Percentiles rank a stretch among this genome's conserved stretches.
These are phyloP conservation scores for Lotmaria passim DNA, from an alignment of 208 protist genomes.

Conservation along the genomic window DNA sequence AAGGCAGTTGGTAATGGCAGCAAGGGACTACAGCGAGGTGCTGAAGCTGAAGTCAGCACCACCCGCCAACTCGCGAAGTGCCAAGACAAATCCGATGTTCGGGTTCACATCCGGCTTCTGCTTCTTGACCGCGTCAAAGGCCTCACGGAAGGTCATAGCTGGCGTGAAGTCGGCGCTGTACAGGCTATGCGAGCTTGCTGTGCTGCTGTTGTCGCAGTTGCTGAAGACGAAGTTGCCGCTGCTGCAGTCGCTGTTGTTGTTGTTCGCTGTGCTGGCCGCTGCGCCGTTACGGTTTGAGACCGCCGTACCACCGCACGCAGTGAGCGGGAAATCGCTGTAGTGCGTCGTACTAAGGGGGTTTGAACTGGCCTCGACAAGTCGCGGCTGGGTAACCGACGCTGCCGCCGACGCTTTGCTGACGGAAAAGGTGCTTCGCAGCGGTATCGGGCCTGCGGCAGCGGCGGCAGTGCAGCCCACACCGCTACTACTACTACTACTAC, in stretches of 20 bases:
- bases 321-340: background rate
- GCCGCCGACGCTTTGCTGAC: slow-evolving; percentile 4
- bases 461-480: too few relatives aligned
- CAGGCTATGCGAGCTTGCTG: slow-evolving; percentile 19
- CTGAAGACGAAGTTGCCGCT: background rate
- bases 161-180: slow-evolving; percentile 21
- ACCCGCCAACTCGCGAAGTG: slow-evolving; percentile 60
- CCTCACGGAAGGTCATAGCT: slow-evolving; percentile 65
- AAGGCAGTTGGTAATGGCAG: background rate
- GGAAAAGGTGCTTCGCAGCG: slow-evolving; percentile 7
- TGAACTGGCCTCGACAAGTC: background rate
- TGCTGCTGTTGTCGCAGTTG: slow-evolving; percentile 19
- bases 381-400: background rate
- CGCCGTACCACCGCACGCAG: background rate
- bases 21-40: slow-evolving; percentile 29
- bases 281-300: background rate
- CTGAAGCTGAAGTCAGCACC: slow-evolving; percentile 43
- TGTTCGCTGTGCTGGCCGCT: background rate
- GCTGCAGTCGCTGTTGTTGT: background rate
- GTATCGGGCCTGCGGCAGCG: background rate
- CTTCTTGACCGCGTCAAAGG: slow-evolving; percentile 70
- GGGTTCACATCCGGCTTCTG: slow-evolving; percentile 77
- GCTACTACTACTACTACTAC: too few relatives aligned
- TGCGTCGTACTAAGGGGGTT: background rate
- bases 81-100: slow-evolving; percentile 86